Evolutionary conservation across 352 stramenopile genomes (phyloP), one percentile per base, ranked within the genome.

Genomic region (Thraustotheca clavata): DNA sequence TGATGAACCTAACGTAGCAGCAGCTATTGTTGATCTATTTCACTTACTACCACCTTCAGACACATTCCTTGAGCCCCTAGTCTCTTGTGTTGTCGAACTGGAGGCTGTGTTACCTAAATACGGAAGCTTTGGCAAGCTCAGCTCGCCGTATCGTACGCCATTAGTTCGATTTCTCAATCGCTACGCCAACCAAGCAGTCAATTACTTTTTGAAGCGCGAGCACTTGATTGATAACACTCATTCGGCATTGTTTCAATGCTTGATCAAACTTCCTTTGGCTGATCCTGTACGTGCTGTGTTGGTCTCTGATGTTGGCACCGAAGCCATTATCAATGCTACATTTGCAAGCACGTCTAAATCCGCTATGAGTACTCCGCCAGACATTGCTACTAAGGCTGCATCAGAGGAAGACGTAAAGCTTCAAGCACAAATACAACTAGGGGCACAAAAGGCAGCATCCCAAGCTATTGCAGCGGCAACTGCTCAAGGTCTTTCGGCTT

Each of bases 1-100:
- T 1, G 91, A 98, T 69, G 96, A 98, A 62, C 94, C 94, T 2
- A 82, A 95, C 16, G 90, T 99, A 18, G 95, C 95, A 24, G 95
- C 95, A 22, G 89, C 91, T 39, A 96, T 99, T 39, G 87, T 99
- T 43, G 88, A 97, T 68, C 79, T 99, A 5, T 99, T 99, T 74
- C 77, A 97, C 36, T 77, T 98, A 50, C 77, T 99, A 22, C 96
- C 96, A 20, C 84, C 95, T 24, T 95, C 96, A 43, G 85, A 95
- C 61, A 87, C 92, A 4, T 99, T 99, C 72, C 77, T 99, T 34
- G 95, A 99, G 62, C 82, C 87, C 18, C 77, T 99, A 24, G 94
- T 98, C 39, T 96, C 96, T 61, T 96, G 86, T 52, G 96, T 97
- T 6, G 86, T 98, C 12, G 88, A 97, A 60, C 74, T 99, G 6